Percentiles rank a stretch among this genome's conserved stretches.
Evolutionary conservation across 257 asterid species (phyloP).

Genomic region (Cinchona pubescens): DNA sequence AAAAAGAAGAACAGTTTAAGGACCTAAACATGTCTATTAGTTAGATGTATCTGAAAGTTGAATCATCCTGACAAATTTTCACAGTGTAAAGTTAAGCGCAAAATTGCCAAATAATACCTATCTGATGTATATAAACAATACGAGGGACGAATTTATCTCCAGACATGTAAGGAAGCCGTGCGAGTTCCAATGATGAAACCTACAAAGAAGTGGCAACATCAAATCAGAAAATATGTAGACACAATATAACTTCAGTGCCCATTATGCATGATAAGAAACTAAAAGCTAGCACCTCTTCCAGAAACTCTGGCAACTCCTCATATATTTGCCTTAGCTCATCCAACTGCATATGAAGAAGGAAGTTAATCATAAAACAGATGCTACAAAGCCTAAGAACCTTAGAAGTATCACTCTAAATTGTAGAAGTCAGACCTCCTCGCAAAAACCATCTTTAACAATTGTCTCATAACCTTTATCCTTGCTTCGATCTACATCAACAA

Average conservation of each 20-base stretch:
- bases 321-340: conserved; percentile 98
- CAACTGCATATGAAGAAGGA: conserved; percentile 54
- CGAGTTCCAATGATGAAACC: conserved; percentile 89
- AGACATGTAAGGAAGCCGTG: conserved; percentile 66
- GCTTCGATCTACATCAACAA: conserved; percentile 74
- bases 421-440: conserved; percentile 70
- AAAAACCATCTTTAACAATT: conserved; percentile 81
- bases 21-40: background rate
- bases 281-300: conserved; percentile 73
- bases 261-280: conserved; percentile 13
- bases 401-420: conserved; percentile 20
- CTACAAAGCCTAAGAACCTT: conserved; percentile 6
- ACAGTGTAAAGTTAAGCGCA: background rate
- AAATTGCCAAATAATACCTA: conserved; percentile 52
- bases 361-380: conserved; percentile 15
- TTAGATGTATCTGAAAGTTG: background rate
- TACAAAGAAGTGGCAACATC: conserved; percentile 35
- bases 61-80: background rate
- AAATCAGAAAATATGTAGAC: conserved; percentile 12
- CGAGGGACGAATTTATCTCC: conserved; percentile 62
- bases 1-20: background rate
- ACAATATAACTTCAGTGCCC: background rate
- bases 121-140: conserved; percentile 84
- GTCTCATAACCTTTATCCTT: conserved; percentile 94
- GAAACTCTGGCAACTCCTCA: conserved; percentile 91